A percentile compares a stretch with the other conserved stretches of the same genome.
These are phyloP conservation scores for Papiliotrema laurentii DNA, from an alignment of 1,284 basidiomycete species.

Conservation along the genomic window DNA sequence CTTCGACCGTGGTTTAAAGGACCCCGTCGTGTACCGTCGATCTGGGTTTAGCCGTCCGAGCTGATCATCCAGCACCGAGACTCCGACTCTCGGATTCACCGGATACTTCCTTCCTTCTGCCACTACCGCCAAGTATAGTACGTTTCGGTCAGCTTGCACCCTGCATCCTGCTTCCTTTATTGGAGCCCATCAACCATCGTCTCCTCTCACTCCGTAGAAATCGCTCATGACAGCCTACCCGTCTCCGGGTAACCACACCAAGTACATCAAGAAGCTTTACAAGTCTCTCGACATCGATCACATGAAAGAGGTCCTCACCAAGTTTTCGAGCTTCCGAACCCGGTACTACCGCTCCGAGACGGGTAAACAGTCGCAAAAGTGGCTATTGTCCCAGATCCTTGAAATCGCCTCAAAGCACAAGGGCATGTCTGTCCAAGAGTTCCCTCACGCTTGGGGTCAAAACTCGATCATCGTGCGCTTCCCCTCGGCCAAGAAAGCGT, in stretches of 20 bases:
- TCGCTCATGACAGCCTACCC: constrained; percentile 28
- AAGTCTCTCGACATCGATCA: constrained; percentile 35
- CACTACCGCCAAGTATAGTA: constrained; percentile 37
- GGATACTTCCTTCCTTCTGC: constrained; percentile 36
- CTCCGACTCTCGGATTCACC: constrained; percentile 52
- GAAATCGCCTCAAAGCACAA: constrained; percentile 66
- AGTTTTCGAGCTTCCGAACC: constrained; percentile 57
- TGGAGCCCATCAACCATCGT: neutral
- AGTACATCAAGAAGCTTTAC: constrained; percentile 35
- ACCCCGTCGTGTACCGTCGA: no score
- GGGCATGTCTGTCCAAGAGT: constrained; percentile 68
- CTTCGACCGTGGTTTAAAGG: no score
- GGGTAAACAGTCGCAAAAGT: constrained; percentile 68
- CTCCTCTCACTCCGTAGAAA: neutral
- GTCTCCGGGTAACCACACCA: constrained; percentile 36
- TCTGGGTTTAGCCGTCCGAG: constrained; percentile 6
- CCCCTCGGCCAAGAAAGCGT: constrained; percentile 27
- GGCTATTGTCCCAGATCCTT: constrained; percentile 69
- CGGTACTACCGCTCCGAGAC: constrained; percentile 58
- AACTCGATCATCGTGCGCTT: constrained; percentile 72
- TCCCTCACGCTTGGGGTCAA: constrained; percentile 87
- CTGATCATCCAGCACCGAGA: constrained; percentile 61
- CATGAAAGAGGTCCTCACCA: constrained; percentile 60
- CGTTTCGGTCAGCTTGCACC: constrained; percentile 6
- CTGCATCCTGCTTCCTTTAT: neutral